Evolutionary conservation across 208 protist species (phyloP), one percentile per base, ranked within the genome.

Genomic region (Phytomonas francai): DNA sequence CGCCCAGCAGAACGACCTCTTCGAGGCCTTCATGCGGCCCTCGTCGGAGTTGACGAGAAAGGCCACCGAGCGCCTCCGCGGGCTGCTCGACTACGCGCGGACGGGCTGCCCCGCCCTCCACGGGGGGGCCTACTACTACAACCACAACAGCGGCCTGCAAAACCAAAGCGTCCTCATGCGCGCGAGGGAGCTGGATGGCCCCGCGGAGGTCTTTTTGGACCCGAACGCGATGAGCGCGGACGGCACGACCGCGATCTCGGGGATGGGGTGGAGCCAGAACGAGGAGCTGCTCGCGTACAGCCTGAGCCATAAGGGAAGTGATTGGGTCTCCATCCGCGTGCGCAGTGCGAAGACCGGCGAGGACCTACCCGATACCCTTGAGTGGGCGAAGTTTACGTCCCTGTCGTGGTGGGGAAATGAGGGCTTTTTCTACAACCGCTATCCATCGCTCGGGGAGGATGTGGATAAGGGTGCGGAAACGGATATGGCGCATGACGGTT

Each of bases 381-480:
- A 93, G 54, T 97, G 88, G 85, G 87, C 80, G 14, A 97, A 97
- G 82, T 97, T 97, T 71, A 87, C 91, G 12, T 65, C 63, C 66
- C 81, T 97, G 68, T 69, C 87, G 34, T 98, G 85, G 87, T 92
- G 82, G 77, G 68, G 63, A 29, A 85, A 93, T 71, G 57, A 81
- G 0, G 96, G 96, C 57, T 97, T 98, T 70, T 98, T 97, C 77
- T 98, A 98, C 79, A 83, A 81, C 29, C 84, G 92, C 73, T 98
- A 88, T 70, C 84, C 85, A 19, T 78, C 77, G 25, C 76, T 93
- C 7, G 51, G 49, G 16, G 87, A 85, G 27, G 76, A 75, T 27
- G 66, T 70, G 11, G 91, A 94, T 73, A 84, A 88, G 61, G 93
- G 91, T n/a, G 88, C 86, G 7, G 92, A 98, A 74, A 95, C 89